A percentile compares a stretch with the other conserved stretches of the same genome.
Evolutionary conservation across 2,329 filamentous ascomycete species (phyloP).

Genomic region (Chrysosporium queenslandicum): DNA sequence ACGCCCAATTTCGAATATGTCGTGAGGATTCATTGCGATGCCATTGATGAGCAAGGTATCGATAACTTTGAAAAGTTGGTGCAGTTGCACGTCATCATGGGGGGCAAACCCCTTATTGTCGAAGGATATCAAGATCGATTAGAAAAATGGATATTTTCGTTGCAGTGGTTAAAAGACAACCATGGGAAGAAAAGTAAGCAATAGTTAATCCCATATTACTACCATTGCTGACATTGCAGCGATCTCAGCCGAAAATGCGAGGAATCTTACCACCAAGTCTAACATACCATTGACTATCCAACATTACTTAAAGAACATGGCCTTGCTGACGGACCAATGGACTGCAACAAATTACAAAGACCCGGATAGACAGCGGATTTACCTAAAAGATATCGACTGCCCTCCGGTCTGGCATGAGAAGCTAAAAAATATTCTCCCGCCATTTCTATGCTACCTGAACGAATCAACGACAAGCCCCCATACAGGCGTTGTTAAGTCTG

Average conservation of each 20-base stretch:
- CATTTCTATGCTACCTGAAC: constrained; percentile 81
- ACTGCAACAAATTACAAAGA: constrained; percentile 65
- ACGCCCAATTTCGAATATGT: constrained; percentile 82
- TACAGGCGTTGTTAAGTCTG: constrained; percentile 52
- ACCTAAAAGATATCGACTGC: constrained; percentile 95
- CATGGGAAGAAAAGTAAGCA: constrained; percentile 63
- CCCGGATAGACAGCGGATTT: constrained; percentile 71
- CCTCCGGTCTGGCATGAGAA: constrained; percentile 76
- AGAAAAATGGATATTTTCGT: constrained; percentile 67
- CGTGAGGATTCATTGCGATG: constrained; percentile 64
- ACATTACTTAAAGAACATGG: constrained; percentile 85
- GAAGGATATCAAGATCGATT: constrained; percentile 74
- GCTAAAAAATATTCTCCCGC: constrained; percentile 66
- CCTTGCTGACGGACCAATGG: constrained; percentile 73
- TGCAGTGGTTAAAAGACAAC: constrained; percentile 67
- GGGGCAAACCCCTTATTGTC: constrained; percentile 80
- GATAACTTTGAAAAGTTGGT: constrained; percentile 80
- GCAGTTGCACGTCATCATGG: constrained; percentile 67
- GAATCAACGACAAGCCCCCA: constrained; percentile 55
- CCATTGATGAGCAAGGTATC: constrained; percentile 65
- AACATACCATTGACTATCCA: constrained; percentile 77
- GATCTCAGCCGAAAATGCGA: constrained; percentile 65
- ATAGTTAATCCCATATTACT: not conserved
- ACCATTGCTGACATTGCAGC: not conserved
- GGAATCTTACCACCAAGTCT: constrained; percentile 62